These are phyloP conservation scores for Vigna nakashimae DNA, from an alignment of 306 rosid species.

Conservation along the genomic window DNA sequence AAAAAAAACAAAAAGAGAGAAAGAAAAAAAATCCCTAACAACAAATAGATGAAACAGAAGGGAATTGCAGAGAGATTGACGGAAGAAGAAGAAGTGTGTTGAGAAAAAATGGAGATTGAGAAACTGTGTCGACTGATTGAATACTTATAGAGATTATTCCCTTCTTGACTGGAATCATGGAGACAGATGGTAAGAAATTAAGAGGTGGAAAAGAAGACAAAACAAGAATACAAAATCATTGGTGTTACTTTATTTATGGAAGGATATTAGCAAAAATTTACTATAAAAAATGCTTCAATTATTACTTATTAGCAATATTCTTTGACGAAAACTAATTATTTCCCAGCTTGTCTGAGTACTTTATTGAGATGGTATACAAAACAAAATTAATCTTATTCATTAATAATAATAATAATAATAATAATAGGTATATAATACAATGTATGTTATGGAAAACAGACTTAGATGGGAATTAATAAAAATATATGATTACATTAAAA, in stretches of 20 bases:
- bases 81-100: not conserved
- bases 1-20: constrained; percentile 5
- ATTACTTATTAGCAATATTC: too few species aligned
- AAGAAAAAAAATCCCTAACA: not conserved
- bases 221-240: not conserved
- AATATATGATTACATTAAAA: too few species aligned
- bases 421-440: too few species aligned
- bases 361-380: too few species aligned
- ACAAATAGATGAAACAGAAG: not conserved
- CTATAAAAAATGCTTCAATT: too few species aligned
- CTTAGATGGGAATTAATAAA: too few species aligned
- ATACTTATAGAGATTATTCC: not conserved
- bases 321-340: too few species aligned
- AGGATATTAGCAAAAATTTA: too few species aligned
- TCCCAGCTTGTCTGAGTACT: too few species aligned
- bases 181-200: not conserved
- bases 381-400: too few species aligned
- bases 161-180: not conserved
- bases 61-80: not conserved
- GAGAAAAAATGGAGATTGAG: not conserved
- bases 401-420: too few species aligned
- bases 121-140: not conserved
- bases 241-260: not conserved
- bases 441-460: too few species aligned
- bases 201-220: not conserved